Conservation (phyloP, 305 asterid species). For the Andrographis paniculata region DNA sequence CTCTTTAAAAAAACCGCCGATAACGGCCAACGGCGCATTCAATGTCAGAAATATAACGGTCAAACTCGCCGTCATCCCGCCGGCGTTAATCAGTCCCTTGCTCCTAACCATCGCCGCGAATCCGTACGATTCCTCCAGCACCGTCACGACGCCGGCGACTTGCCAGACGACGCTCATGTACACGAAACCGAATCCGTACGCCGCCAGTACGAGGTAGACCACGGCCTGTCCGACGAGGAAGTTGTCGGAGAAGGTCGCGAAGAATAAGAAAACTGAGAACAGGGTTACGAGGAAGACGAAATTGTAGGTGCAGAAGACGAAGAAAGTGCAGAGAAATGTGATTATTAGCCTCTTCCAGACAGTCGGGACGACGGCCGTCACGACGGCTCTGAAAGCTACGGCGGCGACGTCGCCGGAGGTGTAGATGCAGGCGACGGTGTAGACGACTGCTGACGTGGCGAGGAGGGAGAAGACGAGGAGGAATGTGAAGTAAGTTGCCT, state of each 20-base stretch:
- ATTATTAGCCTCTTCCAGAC: constrained; percentile 49
- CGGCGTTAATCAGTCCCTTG: constrained; percentile 35
- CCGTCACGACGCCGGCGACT: constrained; percentile 48
- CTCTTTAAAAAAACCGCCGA: constrained; percentile 15
- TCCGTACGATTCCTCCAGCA: constrained; percentile 44
- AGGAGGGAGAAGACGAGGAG: constrained; percentile 43
- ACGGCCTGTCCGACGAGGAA: background rate
- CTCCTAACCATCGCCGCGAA: constrained; percentile 43
- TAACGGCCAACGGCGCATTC: constrained; percentile 16
- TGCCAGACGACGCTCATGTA: constrained; percentile 45
- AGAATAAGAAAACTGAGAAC: constrained; percentile 14
- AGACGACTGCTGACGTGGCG: constrained; percentile 49
- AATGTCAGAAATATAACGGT: constrained; percentile 30
- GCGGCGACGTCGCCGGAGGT: constrained; percentile 19
- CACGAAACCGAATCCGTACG: constrained; percentile 24
- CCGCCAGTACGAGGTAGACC: background rate
- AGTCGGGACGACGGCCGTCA: constrained; percentile 38
- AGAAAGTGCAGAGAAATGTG: constrained; percentile 37
- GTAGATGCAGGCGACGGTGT: constrained; percentile 41
- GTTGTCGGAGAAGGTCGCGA: background rate
- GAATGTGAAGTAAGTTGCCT: constrained; percentile 25
- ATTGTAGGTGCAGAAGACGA: constrained; percentile 21
- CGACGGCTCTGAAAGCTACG: constrained; percentile 30
- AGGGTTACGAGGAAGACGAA: constrained; percentile 17
- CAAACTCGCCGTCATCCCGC: constrained; percentile 27